Evolutionary conservation across 2,329 filamentous ascomycete species (phyloP), one percentile per base, ranked within the genome.

Genomic region (Ophiocordyceps sinensis): DNA sequence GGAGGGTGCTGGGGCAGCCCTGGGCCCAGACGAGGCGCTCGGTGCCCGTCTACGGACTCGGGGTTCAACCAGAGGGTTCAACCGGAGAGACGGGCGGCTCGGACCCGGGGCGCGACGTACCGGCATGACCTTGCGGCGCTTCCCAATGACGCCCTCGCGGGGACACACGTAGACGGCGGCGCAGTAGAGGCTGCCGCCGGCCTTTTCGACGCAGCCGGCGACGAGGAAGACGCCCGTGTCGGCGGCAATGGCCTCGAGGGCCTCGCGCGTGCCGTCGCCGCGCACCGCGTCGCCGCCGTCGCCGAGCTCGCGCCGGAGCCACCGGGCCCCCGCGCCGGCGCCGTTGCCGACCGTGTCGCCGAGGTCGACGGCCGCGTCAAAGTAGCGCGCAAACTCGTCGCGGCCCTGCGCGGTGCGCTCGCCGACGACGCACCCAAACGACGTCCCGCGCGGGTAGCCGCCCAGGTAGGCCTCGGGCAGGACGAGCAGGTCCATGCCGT

Each of bases 401-500:
- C 87, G 74, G 5, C 87, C 88, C 38, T 70, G 65, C 3, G 71
- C 65, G 0, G 73, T 70, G 31, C 88, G 78, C 14, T 71, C 68
- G 4, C 88, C 88, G 6, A 94, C 70, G 2, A 74, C 70, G 37
- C 77, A 78, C 5, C 87, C 87, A 53, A 94, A 94, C 39, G 68
- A 67, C 46, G 79, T 80, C 15, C 82, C 86, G 11, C 88, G 81
- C 15, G 89, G 89, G 56, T 95, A 95, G 1, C 88, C 89, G 37
- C 89, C 89, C 2, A 95, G 71, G 56, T 86, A 94, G 19, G 88
- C 88, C 65, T 96, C 88, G 0, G 89, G 89, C 45, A 95, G 88
- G 40, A 95, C 76, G 26, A 95, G 70, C 39, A 95, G 70, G 57
- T 91, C 69, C 32, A 75, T 63, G 3, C 54, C 50, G 42, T 63